Conservation (phyloP, 345 rosid genomes). For the Eucalyptus regnans region DNA sequence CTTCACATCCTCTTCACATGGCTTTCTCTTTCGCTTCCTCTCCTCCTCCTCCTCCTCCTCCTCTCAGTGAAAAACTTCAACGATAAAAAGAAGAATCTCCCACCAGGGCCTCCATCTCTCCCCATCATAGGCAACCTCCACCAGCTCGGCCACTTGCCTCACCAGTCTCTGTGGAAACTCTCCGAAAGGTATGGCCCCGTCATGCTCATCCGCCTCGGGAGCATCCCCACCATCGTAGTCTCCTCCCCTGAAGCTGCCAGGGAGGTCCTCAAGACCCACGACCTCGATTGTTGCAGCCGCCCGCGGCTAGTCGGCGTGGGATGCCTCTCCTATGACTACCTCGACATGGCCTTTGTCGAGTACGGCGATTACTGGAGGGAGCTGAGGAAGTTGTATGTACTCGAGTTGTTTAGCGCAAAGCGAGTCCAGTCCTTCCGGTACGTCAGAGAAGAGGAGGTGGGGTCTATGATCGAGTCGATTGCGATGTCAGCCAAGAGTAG, state of each 20-base stretch:
- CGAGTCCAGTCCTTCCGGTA: background rate
- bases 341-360: conserved; percentile 14
- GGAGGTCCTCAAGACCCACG: conserved; percentile 8
- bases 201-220: conserved; percentile 14
- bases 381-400: conserved; percentile 8
- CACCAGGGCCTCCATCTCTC: background rate
- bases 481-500: background rate
- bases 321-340: conserved; percentile 13
- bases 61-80: background rate
- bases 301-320: background rate
- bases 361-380: conserved; percentile 5
- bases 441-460: conserved; percentile 16
- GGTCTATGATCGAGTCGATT: conserved; percentile 6
- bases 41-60: background rate
- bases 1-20: background rate
- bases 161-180: background rate
- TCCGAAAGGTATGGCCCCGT: conserved; percentile 12
- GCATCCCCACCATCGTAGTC: background rate
- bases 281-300: conserved; percentile 3
- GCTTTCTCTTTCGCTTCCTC: background rate
- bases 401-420: conserved; percentile 6
- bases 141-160: background rate
- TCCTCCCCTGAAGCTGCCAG: conserved; percentile 11
- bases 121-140: background rate
- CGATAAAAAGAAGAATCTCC: background rate